Evolutionary conservation across 345 rosid species (phyloP).

Genomic region (Syzygium aqueum): DNA sequence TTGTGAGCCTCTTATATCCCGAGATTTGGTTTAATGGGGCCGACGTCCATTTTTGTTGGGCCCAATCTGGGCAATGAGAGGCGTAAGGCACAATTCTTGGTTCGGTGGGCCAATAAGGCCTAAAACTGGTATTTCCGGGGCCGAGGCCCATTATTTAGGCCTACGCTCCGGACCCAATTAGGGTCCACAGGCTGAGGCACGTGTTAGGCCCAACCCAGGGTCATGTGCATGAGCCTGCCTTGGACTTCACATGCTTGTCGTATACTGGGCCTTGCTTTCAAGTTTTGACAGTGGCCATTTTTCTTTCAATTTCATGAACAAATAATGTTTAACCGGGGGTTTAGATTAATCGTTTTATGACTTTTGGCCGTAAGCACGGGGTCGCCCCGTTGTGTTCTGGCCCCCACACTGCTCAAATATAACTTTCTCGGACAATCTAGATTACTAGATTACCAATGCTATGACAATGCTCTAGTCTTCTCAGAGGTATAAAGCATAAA

Average conservation of each 20-base stretch:
- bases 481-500: background rate
- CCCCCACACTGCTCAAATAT: background rate
- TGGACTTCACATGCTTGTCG: background rate
- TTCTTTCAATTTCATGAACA: background rate
- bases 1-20: background rate
- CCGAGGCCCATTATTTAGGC: background rate
- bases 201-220: background rate
- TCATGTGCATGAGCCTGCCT: background rate
- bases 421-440: background rate
- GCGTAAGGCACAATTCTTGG: background rate
- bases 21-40: background rate
- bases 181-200: background rate
- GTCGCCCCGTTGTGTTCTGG: background rate
- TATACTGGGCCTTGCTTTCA: background rate
- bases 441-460: background rate
- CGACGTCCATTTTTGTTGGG: background rate
- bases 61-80: background rate
- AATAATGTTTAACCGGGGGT: background rate
- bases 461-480: background rate
- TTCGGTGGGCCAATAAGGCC: background rate
- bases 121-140: background rate
- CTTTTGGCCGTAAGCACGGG: background rate
- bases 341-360: background rate
- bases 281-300: background rate
- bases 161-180: fast-evolving